Base-by-base conservation (phyloP, 441 rosid genomes). In the Syzygium syzygioides region DNA sequence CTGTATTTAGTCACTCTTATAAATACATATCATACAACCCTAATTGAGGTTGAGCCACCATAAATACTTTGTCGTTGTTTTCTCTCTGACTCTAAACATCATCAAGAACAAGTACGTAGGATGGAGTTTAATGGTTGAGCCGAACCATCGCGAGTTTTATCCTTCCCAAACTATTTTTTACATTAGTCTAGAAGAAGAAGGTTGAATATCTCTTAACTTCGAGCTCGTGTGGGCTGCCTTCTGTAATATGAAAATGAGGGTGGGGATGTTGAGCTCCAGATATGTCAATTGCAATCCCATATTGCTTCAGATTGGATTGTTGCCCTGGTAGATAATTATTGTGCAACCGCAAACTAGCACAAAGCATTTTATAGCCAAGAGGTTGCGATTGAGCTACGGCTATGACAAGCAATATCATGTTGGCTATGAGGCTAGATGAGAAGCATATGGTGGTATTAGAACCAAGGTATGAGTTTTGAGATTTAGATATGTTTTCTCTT, bases 401-500 rank as follows among this genome's bases (percentile, higher is more conserved):
- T 30, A 30, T 23, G 6, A 1, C 23, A 6, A 66, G 76, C 76
- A 8, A 30, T 66, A 66, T 30, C 18, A 66, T 1, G 76, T 66
- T 17, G 6, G 32, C 6, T 12, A 66, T 32, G 13, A 66, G 41
- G 41, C 41, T 32, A 32, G 41, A 34, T 32, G 41, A 66, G 13
- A 30, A 17, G 76, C 23, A 30, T 66, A 9, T 1, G 0, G 6
- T 32, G 19, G 76, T 66, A 66, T 66, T 17, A 32, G 23, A 66
- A 32, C 6, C 76, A 64, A 30, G 41, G 76, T 64, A 64, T 2
- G 32, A 5, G 17, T 8, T 30, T 64, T 30, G 23, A 30, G 76
- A 19, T 64, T 30, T 64, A 64, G 41, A 0, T 17, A 32, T 15
- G 23, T 66, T 1, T 0, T 30, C 76, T 64, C 2, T 9, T 0